Evolutionary conservation across 1,284 basidiomycete genomes (phyloP), one percentile per base, ranked within the genome.

Genomic region (Pseudozyma pruni): DNA sequence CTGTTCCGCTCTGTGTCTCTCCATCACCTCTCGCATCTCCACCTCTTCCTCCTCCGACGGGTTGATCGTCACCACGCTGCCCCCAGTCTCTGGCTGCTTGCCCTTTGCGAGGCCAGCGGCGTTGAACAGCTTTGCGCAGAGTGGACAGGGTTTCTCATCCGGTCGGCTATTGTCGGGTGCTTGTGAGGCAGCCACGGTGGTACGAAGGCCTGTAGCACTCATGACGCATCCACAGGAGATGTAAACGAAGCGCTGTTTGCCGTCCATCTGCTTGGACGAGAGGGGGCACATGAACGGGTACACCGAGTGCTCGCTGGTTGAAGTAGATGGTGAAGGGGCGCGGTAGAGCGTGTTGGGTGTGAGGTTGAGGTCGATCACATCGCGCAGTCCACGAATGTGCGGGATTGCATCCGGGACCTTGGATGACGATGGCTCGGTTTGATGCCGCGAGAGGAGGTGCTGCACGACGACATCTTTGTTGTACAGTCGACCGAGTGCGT

Each of bases 381-480:
- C 78, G 41, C 73, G 75, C 14, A 81, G 61, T 4, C 73, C 70
- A 1, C 72, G 63, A 22, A 81, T 55, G 53, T 81, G 79, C 4
- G 74, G 25, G 13, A 60, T 56, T 3, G 56, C 48, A 27, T 59
- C 63, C 3, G 8, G 7, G 3, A 27, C 4, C 13, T 40, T 37
- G 14, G 41, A 44, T 3, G 41, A 29, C 3, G 45, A 25, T 16
- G 44, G 13, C 5, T 27, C 31, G 6, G 22, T 8, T 22, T 43
- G 49, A 35, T 50, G 55, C 14, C 76, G 76, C 4, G 34, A 43
- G 11, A 79, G 61, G 4, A 82, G 62, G 42, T 78, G 78, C n/a
- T 64, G 48, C 2, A 82, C 43, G 9, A 81, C 31, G 0, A 62
- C 74, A 34, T 82, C 80, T 55, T 81, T 81, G 53, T 81, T 82